Conservation (phyloP, 2,329 filamentous ascomycete species). For the Fusarium sp. region DNA sequence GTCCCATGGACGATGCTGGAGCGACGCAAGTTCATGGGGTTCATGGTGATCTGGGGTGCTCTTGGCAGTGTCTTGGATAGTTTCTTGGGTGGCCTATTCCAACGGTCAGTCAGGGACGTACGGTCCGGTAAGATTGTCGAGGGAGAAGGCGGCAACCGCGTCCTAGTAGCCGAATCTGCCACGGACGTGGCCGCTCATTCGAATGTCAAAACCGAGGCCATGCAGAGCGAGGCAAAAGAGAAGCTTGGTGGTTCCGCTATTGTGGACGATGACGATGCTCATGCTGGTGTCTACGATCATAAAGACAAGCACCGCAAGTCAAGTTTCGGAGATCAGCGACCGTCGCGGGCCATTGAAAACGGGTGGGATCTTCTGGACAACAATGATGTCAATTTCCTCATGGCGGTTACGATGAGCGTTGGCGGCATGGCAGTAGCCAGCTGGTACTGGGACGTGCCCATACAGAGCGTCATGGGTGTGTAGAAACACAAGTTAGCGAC, state of each 20-base stretch:
- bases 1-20: slow-evolving; percentile 60
- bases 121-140: slow-evolving; percentile 89
- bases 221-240: slow-evolving; percentile 57
- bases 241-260: slow-evolving; percentile 46
- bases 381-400: slow-evolving; percentile 93
- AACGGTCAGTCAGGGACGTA: slow-evolving; percentile 86
- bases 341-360: slow-evolving; percentile 72
- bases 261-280: slow-evolving; percentile 49
- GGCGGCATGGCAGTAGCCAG: slow-evolving; percentile 75
- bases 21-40: slow-evolving; percentile 59
- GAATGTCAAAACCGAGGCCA: slow-evolving; percentile 53
- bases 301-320: slow-evolving; percentile 60
- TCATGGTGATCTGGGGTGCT: slow-evolving; percentile 76
- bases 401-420: slow-evolving; percentile 85
- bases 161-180: slow-evolving; percentile 56
- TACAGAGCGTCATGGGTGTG: slow-evolving; percentile 54
- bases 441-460: slow-evolving; percentile 68
- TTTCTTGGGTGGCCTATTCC: slow-evolving; percentile 83
- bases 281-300: slow-evolving; percentile 58
- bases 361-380: slow-evolving; percentile 85
- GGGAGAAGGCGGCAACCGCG: slow-evolving; percentile 76
- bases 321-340: slow-evolving; percentile 64
- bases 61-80: slow-evolving; percentile 89
- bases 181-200: slow-evolving; percentile 41
- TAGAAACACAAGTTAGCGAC: slow-evolving; percentile 37